phyloP scores from a whole-genome alignment of 371 early-diverging fungal genomes.

The Lichtheimia hyalospora region DNA sequence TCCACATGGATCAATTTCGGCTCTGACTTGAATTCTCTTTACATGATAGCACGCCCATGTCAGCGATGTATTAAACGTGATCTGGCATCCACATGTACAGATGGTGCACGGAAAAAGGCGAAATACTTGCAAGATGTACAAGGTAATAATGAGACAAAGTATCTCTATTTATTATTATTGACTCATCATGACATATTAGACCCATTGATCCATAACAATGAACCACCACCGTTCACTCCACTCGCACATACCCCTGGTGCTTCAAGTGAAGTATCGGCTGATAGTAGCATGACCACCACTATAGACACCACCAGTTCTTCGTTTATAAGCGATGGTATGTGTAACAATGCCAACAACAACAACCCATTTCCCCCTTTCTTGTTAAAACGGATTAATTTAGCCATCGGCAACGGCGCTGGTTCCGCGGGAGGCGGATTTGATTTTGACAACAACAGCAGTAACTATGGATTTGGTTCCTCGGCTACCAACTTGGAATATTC shows the following conservation, averaged over 20 bases:
- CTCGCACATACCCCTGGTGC: not conserved
- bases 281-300: conserved; percentile 3
- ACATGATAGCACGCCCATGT: conserved; percentile 30
- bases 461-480: conserved; percentile 80
- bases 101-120: conserved; percentile 50
- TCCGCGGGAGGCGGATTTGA: not conserved
- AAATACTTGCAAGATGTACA: conserved; percentile 73
- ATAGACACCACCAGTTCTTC: conserved; percentile 2
- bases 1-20: not conserved
- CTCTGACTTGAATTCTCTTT: not conserved
- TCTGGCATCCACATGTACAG: conserved; percentile 28
- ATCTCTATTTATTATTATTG: too few species aligned
- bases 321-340: not conserved
- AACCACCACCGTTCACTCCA: not conserved
- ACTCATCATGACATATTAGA: not conserved
- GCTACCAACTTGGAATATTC: conserved; percentile 86
- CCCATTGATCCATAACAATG: not conserved
- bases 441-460: conserved; percentile 4
- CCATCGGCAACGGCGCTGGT: not conserved
- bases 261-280: conserved; percentile 1
- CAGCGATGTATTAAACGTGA: conserved; percentile 36
- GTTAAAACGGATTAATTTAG: too few species aligned
- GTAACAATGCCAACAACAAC: too few species aligned
- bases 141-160: too few species aligned
- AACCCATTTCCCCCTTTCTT: too few species aligned